Conservation (phyloP, 768 basidiomycete species). For the Rhodocollybia butyracea region DNA sequence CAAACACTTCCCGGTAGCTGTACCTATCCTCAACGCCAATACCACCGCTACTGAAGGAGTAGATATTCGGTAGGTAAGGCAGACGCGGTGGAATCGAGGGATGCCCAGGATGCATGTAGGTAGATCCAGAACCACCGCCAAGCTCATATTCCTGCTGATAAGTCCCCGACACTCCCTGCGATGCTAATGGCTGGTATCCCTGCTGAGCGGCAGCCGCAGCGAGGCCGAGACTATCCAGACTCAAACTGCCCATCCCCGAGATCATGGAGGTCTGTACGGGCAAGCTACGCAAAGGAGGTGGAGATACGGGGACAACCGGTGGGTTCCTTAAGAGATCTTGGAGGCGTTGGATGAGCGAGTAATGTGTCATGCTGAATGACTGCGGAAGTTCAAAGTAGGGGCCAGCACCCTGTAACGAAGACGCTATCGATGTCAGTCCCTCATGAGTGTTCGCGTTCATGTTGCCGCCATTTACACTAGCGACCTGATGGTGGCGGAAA, state of each 20-base stretch:
- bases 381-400: no score
- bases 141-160: neutral
- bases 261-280: neutral
- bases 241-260: neutral
- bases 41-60: conserved; percentile 40
- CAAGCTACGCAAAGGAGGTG: neutral
- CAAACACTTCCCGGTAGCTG: conserved; percentile 17
- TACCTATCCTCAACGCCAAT: conserved; percentile 40
- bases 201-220: neutral
- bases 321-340: conserved; percentile 26
- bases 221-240: neutral
- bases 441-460: no score
- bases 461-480: neutral
- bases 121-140: neutral
- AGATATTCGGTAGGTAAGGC: conserved; percentile 44
- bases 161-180: no score
- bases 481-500: neutral
- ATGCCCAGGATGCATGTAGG: neutral
- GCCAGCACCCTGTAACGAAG: no score
- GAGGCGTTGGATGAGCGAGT: conserved; percentile 28
- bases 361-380: conserved; percentile 34
- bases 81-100: no score
- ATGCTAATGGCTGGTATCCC: no score
- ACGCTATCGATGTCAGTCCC: no score
- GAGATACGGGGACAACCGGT: conserved; percentile 2